Conservation (phyloP, 148 eudicot species). For the Amaranthus hypochondriacus region DNA sequence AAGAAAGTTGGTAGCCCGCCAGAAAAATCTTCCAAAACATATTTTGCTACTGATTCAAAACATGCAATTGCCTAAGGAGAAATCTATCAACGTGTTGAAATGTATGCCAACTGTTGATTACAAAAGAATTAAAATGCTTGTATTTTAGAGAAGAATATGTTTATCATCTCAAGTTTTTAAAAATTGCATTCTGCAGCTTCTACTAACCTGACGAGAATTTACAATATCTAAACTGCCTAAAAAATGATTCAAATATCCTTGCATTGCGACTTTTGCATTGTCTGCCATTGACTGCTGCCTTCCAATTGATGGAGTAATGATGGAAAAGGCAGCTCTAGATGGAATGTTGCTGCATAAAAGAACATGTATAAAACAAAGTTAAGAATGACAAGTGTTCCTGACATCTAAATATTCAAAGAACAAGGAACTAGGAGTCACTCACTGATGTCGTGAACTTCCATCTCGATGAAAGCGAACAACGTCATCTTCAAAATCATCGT, state of each 20-base stretch:
- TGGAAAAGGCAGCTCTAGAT: slow-evolving; percentile 42
- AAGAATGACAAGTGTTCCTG: not conserved
- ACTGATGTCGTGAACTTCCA: slow-evolving; percentile 38
- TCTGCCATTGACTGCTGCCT: slow-evolving; percentile 40
- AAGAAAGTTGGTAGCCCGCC: not conserved
- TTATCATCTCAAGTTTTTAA: not conserved
- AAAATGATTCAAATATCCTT: slow-evolving; percentile 42
- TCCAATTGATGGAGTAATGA: slow-evolving; percentile 38
- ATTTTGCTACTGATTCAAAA: slow-evolving; percentile 1
- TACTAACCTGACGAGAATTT: slow-evolving; percentile 44
- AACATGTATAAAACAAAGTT: not conserved
- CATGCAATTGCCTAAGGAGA: not conserved
- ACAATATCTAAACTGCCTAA: slow-evolving; percentile 44
- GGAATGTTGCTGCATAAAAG: slow-evolving; percentile 34
- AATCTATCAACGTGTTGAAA: not conserved
- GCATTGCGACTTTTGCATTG: slow-evolving; percentile 48
- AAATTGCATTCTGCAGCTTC: not conserved
- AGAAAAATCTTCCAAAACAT: not conserved
- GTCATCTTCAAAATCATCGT: slow-evolving; percentile 42
- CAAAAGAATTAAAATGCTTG: slow-evolving; percentile 4
- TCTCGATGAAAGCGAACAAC: slow-evolving; percentile 30
- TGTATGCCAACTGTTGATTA: not conserved
- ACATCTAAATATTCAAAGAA: not conserved
- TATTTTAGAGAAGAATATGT: not conserved
- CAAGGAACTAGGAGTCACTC: slow-evolving; percentile 3